Evolutionary conservation across 257 asterid genomes (phyloP).

Genomic region (Solanum chmielewskii): DNA sequence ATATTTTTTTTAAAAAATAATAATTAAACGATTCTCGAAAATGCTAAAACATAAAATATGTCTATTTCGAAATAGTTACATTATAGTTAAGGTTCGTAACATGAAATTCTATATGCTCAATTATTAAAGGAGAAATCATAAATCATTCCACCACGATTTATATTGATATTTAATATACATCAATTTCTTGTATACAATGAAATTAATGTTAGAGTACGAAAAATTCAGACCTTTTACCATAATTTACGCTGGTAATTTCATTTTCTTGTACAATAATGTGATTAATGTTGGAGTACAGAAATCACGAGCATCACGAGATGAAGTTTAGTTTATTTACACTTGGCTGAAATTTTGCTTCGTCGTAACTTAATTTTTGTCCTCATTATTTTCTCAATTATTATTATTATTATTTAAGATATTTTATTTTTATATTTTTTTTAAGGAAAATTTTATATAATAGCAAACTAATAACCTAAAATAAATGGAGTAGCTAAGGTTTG

Average conservation of each 20-base stretch:
- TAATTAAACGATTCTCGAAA: not conserved
- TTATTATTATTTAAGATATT: not conserved
- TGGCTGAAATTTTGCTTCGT: not conserved
- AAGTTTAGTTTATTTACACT: not conserved
- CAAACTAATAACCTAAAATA: too few species aligned
- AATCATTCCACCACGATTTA: too few species aligned
- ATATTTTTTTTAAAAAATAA: not conserved
- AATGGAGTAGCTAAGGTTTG: too few species aligned
- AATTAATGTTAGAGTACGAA: too few species aligned
- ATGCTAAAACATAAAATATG: not conserved
- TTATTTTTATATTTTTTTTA: not conserved
- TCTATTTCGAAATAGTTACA: not conserved
- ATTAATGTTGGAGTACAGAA: not conserved
- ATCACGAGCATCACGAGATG: not conserved
- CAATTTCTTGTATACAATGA: too few species aligned
- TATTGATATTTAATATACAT: too few species aligned
- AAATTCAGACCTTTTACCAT: not conserved
- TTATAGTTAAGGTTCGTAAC: too few species aligned
- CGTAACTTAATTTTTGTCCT: not conserved
- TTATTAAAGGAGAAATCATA: too few species aligned
- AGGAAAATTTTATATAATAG: too few species aligned
- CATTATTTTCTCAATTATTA: not conserved
- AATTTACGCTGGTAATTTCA: not conserved
- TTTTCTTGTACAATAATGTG: not conserved
- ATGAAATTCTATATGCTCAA: too few species aligned